A percentile compares a stretch with the other conserved stretches of the same genome.
phyloP scores from a whole-genome alignment of 192 early-diverging fungal species.

The Gonapodya sp. region DNA sequence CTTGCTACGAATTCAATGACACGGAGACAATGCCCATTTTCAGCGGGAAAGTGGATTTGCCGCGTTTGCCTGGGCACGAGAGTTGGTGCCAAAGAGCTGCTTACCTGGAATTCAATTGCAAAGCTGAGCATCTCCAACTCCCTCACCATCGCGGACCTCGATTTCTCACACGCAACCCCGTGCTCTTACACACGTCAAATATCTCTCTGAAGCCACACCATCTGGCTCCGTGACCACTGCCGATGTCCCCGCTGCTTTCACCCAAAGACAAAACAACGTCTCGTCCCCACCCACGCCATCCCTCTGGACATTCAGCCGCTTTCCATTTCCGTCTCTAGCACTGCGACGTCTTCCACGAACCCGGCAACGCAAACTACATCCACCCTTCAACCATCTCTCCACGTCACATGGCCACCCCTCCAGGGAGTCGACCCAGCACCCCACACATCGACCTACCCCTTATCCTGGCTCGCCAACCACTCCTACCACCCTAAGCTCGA shows the following conservation, averaged over 20 bases:
- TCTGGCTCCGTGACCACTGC: slow-evolving; percentile 84
- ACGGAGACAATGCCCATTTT: too few species aligned
- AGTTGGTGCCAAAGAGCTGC: too few species aligned
- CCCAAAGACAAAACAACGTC: slow-evolving; percentile 60
- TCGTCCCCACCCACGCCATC: slow-evolving; percentile 45
- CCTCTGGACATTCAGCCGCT: neutral
- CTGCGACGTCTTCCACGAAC: too few species aligned
- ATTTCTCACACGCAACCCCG: neutral
- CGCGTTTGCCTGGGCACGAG: too few species aligned
- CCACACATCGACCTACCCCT: neutral
- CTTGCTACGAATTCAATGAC: too few species aligned
- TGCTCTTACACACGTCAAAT: neutral
- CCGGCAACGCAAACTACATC: neutral
- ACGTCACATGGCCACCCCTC: neutral
- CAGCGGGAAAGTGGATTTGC: too few species aligned
- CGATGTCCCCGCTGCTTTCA: slow-evolving; percentile 68
- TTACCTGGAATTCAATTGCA: too few species aligned
- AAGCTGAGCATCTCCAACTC: too few species aligned
- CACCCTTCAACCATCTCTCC: neutral
- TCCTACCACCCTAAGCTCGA: neutral
- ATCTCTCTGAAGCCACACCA: slow-evolving; percentile 35
- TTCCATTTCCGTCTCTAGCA: neutral
- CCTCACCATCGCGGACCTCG: neutral
- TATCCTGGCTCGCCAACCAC: slow-evolving; percentile 10
- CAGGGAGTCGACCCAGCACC: neutral